Evolutionary conservation across 1,284 basidiomycete genomes (phyloP), one percentile per base, ranked within the genome.

Genomic region (Melampsora larici-populina): DNA sequence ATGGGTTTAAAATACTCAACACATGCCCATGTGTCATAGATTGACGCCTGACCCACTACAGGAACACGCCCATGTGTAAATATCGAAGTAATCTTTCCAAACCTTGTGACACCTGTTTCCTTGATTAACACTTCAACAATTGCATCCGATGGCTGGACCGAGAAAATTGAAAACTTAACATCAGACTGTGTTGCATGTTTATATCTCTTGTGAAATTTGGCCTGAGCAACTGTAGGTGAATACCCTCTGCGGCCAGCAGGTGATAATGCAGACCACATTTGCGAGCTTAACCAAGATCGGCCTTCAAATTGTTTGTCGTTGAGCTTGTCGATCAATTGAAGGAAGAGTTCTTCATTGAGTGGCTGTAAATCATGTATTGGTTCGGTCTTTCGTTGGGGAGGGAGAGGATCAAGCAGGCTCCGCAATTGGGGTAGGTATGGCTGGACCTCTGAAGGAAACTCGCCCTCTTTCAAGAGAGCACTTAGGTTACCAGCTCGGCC

Each of bases 301-400:
- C 26, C 51, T 29, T 58, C 51, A 8, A 17, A 58, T n/a, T 58
- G 51, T 0, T n/a, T 29, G 0, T 7, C 4, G 18, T 58, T 58
- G 51, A 58, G 13, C 7, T n/a, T 29, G 2, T n/a, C 26, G n/a
- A 58, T 8, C 11, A n/a, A 29, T n/a, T 58, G 51, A n/a, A 29
- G 4, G 4, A 58, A 58, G 21, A 29, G 7, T 58, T 58, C 15
- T 58, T 26, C 51, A 21, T 17, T 82, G 82, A 11, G 81, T 80
- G 36, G 82, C 81, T 58, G 21, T n/a, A 11, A 85, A 83, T 0
- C 92, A 86, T 85, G 94, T 93, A 40, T 86, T 85, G 51, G 85
- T 83, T 70, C 97, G 87, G 40, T 90, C 88, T 1, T 89, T 84
- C 83, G 51, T 7, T 0, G n/a, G 51, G 11, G 2, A 8, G 51